Base-by-base conservation (phyloP, 139 green algal genomes). In the Volvox reticuliferus region DNA sequence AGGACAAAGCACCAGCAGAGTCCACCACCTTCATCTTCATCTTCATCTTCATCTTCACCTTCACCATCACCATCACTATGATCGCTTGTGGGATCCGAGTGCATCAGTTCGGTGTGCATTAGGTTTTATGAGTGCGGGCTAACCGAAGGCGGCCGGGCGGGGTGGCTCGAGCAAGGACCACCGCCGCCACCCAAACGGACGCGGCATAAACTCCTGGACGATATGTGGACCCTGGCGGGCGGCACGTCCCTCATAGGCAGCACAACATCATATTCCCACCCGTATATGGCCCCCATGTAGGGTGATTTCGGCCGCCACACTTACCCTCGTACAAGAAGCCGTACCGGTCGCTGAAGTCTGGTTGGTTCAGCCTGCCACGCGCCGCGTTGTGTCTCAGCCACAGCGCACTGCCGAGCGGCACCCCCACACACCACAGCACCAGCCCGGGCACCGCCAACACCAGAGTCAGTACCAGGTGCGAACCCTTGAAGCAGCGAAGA, bases 261-360 rank as follows among this genome's bases (percentile, higher is more conserved):
- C 33, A 63, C 37, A 14, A 26, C 37, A 33, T 36, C 24, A 75
- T 14, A 26, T 14, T 12, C 67, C 67, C 22, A 12, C 14, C 67
- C 5, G 9, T 9, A 55, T 55, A 55, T 55, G 44, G n/a, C n/a
- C n/a, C n/a, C 44, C 44, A 5, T 55, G 44, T 9, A 5, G 9
- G 9, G 9, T 55, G 44, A 55, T 5, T 55, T 14, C 9, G 9
- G 44, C 44, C 44, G 44, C n/a, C n/a, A n/a, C 9, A 9, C 82
- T 6, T 33, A 89, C 85, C 85, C 55, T 89, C 85, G 73, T 90
- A 90, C 75, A 90, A 62, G 50, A 90, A 90, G 73, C 73, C 73
- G 75, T 90, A 90, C 0, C 86, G 73, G 55, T 85, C 73, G 55
- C 86, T 84, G 75, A 90, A 90, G 16, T 73, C 21, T 17, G 2